Evolutionary conservation across 2,329 filamentous ascomycete genomes (phyloP), one percentile per base, ranked within the genome.

Genomic region (Epichloe hybrida): DNA sequence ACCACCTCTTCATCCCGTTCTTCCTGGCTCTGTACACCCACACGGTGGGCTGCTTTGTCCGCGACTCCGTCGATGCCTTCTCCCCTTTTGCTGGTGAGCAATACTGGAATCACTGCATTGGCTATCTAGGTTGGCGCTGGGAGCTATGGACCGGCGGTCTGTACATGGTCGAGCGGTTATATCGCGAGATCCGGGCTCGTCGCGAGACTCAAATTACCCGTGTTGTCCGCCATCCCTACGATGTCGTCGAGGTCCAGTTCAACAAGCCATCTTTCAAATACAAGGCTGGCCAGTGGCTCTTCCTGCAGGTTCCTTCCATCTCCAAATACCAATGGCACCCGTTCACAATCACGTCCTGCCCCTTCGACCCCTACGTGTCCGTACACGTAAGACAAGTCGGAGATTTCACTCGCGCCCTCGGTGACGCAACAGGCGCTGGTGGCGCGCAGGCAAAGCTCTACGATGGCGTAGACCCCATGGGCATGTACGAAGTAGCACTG

Each of bases 301-400:
- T 97, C 74, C 76, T 98, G 53, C 91, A 97, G 66, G 83, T 95
- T 23, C 93, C 93, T 0, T 84, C 86, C 6, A 81, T 98, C 50
- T 95, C 88, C 56, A 80, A 76, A 60, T 83, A 88, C 63, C 89
- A 98, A 72, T 98, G 93, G 93, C 93, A 98, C 69, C 93, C 93
- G 1, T 98, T 97, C 66, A 98, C 93, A 62, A 97, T 98, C 68
- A 98, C 93, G 2, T 97, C 93, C 9, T 98, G 93, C 69, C 93
- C 93, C 5, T 93, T 88, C 63, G 93, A 98, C 61, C 86, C 88
- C 0, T 97, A 97, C 63, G 81, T 97, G 57, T 95, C 88, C 39
- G 79, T 98, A 34, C 93, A 98, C 67, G 83, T 98, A 52, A 86
- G 93, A 46, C 93, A 97, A 71, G 91, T 97, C 6, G 93, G 93